These are phyloP conservation scores for Euphorbia lathyris DNA, from an alignment of 345 rosid genomes.

Conservation along the genomic window DNA sequence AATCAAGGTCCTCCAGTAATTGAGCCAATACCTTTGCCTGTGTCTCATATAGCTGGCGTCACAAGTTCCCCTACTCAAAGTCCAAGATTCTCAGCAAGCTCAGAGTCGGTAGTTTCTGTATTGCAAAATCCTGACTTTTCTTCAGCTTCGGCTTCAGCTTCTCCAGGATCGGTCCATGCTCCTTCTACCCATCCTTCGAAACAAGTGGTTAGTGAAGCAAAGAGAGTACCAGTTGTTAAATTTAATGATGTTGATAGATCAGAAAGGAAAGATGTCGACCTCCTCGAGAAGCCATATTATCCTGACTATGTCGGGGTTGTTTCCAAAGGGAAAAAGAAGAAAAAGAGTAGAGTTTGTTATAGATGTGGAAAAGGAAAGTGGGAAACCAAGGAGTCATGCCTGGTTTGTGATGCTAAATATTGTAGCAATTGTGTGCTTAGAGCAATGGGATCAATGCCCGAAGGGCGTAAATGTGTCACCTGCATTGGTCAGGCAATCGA, in stretches of 20 bases:
- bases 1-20: constrained; percentile 35
- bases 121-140: constrained; percentile 81
- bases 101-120: constrained; percentile 93
- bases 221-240: constrained; percentile 67
- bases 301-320: constrained; percentile 57
- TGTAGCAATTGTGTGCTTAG: constrained; percentile 92
- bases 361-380: constrained; percentile 91
- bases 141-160: constrained; percentile 75
- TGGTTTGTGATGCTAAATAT: constrained; percentile 87
- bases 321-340: constrained; percentile 59
- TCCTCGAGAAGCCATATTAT: constrained; percentile 43
- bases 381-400: constrained; percentile 90
- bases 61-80: constrained; percentile 61
- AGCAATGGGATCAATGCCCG: constrained; percentile 99
- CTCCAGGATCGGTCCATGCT: constrained; percentile 58
- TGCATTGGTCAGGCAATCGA: constrained; percentile 84
- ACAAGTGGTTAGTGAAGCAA: constrained; percentile 36
- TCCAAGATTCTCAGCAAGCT: constrained; percentile 75
- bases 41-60: constrained; percentile 61
- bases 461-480: constrained; percentile 93
- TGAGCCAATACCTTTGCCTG: constrained; percentile 77
- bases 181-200: constrained; percentile 34
- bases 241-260: constrained; percentile 58
- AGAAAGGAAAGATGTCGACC: constrained; percentile 44
- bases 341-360: constrained; percentile 58